These are phyloP conservation scores for Akanthomyces lecanii DNA, from an alignment of 2,329 filamentous ascomycete genomes.

Conservation along the genomic window DNA sequence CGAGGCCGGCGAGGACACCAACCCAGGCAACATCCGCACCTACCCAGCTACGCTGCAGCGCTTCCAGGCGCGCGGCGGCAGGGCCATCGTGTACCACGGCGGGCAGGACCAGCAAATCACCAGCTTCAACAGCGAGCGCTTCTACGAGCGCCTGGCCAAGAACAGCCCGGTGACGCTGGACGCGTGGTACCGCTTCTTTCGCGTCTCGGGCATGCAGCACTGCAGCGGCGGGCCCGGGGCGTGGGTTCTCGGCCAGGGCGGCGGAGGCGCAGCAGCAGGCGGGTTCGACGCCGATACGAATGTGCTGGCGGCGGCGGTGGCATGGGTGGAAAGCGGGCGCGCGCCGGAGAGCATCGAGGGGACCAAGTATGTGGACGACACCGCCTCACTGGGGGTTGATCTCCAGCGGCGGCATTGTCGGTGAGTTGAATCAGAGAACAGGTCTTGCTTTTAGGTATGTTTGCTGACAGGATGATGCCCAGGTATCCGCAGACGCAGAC, in stretches of 20 bases:
- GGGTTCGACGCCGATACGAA: conserved; percentile 36
- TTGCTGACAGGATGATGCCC: not conserved
- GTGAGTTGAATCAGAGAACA: not conserved
- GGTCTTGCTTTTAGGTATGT: not conserved
- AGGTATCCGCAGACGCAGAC: conserved; percentile 9
- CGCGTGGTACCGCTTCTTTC: conserved; percentile 47
- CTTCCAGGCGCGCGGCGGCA: conserved; percentile 38
- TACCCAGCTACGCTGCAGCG: conserved; percentile 35
- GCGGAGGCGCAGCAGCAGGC: conserved; percentile 16
- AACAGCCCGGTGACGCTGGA: conserved; percentile 30
- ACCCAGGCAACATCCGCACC: conserved; percentile 37
- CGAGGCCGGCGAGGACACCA: conserved; percentile 36
- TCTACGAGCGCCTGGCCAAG: conserved; percentile 15
- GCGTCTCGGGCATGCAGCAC: conserved; percentile 48
- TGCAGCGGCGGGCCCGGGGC: conserved; percentile 44
- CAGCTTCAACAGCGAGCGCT: conserved; percentile 22
- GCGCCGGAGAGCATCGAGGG: conserved; percentile 32
- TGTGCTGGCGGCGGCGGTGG: conserved; percentile 41
- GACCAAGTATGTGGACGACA: conserved; percentile 10
- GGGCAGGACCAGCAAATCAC: conserved; percentile 39
- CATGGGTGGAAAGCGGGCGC: conserved; percentile 41
- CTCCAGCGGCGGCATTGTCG: conserved; percentile 8
- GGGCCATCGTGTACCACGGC: conserved; percentile 45
- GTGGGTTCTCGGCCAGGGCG: conserved; percentile 26
- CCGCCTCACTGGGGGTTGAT: not conserved